A percentile compares a stretch with the other conserved stretches of the same genome.
These are phyloP conservation scores for Pachyrhizus erosus DNA, from an alignment of 306 rosid genomes.

Conservation along the genomic window DNA sequence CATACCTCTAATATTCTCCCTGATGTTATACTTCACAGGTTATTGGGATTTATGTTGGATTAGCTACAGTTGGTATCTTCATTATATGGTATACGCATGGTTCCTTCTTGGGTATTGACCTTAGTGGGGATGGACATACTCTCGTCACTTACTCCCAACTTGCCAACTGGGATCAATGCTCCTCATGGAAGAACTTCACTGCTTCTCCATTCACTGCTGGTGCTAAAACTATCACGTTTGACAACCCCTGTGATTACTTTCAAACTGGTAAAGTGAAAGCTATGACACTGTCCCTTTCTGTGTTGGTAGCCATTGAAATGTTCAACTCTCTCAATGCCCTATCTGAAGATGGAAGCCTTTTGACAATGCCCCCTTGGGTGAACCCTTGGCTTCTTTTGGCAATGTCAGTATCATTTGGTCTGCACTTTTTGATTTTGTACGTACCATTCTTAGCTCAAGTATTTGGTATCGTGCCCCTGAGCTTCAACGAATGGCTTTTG, in stretches of 20 bases:
- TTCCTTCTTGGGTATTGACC: slow-evolving; percentile 90
- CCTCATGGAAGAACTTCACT: slow-evolving; percentile 76
- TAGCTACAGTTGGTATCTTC: slow-evolving; percentile 90
- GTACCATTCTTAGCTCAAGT: slow-evolving; percentile 89
- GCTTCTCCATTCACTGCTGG: slow-evolving; percentile 93
- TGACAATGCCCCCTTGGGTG: slow-evolving; percentile 97
- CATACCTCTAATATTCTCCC: slow-evolving; percentile 17
- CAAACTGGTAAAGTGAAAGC: slow-evolving; percentile 83
- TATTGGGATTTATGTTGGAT: slow-evolving; percentile 83
- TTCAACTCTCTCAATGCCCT: slow-evolving; percentile 93
- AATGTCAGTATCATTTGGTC: slow-evolving; percentile 85
- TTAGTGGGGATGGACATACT: slow-evolving; percentile 82
- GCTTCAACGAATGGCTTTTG: slow-evolving; percentile 66
- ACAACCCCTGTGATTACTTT: slow-evolving; percentile 82
- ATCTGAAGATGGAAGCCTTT: slow-evolving; percentile 87
- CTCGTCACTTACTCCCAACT: slow-evolving; percentile 91
- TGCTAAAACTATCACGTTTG: slow-evolving; percentile 55
- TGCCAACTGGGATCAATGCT: slow-evolving; percentile 87
- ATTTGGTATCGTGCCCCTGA: slow-evolving; percentile 86
- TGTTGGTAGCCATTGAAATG: slow-evolving; percentile 96
- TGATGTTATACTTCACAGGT: slow-evolving; percentile 56
- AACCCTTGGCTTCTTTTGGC: slow-evolving; percentile 97
- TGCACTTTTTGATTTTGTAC: slow-evolving; percentile 87
- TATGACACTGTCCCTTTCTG: slow-evolving; percentile 85
- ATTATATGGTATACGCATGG: slow-evolving; percentile 85